Evolutionary conservation across 2,329 filamentous ascomycete genomes (phyloP).

Genomic region (Colletotrichum tofieldiae): DNA sequence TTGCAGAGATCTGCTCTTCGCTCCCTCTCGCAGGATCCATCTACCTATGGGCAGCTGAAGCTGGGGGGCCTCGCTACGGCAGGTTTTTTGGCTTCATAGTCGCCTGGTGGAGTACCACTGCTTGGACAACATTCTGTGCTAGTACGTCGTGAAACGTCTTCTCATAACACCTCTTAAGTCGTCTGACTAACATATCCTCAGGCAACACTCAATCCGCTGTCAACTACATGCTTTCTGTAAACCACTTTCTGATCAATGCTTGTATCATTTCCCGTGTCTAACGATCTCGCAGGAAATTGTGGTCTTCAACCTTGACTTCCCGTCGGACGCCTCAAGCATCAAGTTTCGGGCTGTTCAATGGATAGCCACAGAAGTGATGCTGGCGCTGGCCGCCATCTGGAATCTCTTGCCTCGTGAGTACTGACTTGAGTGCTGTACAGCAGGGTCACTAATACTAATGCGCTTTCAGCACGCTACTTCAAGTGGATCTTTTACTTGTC

Average conservation of each 20-base stretch:
- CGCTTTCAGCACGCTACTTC: conserved; percentile 57
- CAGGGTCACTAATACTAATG: background rate
- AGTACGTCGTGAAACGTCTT: conserved; percentile 52
- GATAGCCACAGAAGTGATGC: conserved; percentile 69
- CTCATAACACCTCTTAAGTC: background rate
- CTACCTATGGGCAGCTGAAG: conserved; percentile 74
- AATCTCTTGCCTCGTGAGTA: conserved; percentile 67
- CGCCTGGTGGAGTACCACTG: conserved; percentile 76
- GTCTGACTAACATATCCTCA: conserved; percentile 36
- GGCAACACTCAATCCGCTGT: conserved; percentile 66
- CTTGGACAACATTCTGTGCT: conserved; percentile 73
- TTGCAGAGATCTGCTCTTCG: conserved; percentile 74
- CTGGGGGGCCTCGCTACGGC: conserved; percentile 69
- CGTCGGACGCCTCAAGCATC: conserved; percentile 66
- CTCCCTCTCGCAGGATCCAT: conserved; percentile 72
- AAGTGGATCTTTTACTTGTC: conserved; percentile 67
- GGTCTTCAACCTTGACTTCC: conserved; percentile 70
- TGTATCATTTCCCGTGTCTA: background rate
- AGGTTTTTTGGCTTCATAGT: conserved; percentile 72
- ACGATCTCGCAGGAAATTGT: conserved; percentile 63
- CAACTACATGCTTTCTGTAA: conserved; percentile 68
- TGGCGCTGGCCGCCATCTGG: conserved; percentile 64
- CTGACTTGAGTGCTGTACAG: conserved; percentile 22
- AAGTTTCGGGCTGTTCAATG: conserved; percentile 74
- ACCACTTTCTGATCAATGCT: conserved; percentile 38